These are phyloP conservation scores for Dichomitus squalens DNA, from an alignment of 1,284 basidiomycete species.

Conservation along the genomic window DNA sequence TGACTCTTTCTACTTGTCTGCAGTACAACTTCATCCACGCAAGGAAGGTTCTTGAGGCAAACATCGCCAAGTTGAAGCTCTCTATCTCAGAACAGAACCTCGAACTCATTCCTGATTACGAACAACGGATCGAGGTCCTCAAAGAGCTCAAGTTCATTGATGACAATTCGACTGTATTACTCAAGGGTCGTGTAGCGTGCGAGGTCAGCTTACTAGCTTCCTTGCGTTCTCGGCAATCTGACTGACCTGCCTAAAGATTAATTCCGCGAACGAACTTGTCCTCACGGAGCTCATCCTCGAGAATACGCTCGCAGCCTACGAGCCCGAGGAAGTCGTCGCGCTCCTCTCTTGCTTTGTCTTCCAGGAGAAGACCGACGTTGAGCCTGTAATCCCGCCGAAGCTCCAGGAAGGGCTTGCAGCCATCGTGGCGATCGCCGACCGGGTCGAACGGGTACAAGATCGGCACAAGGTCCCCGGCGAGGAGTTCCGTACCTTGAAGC, in stretches of 20 bases:
- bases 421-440: conserved; percentile 83
- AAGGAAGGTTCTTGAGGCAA: conserved; percentile 72
- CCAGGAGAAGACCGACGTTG: conserved; percentile 93
- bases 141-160: conserved; percentile 93
- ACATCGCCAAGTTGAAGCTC: conserved; percentile 76
- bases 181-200: conserved; percentile 98
- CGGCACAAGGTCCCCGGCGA: conserved; percentile 78
- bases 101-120: conserved; percentile 96
- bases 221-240: background rate
- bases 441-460: conserved; percentile 81
- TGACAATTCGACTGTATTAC: conserved; percentile 89
- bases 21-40: conserved; percentile 53
- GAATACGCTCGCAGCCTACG: conserved; percentile 88
- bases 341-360: conserved; percentile 96
- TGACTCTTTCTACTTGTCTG: background rate
- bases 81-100: conserved; percentile 95
- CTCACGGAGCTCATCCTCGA: conserved; percentile 97
- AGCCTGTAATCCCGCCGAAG: conserved; percentile 79
- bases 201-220: conserved; percentile 61
- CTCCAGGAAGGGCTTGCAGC: conserved; percentile 80
- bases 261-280: conserved; percentile 94
- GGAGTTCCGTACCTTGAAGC: conserved; percentile 81
- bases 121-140: conserved; percentile 90
- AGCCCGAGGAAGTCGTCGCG: conserved; percentile 97
- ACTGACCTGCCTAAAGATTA: conserved; percentile 64